Evolutionary conservation across 768 basidiomycete species (phyloP).

Genomic region (Phaffia tasmanica): DNA sequence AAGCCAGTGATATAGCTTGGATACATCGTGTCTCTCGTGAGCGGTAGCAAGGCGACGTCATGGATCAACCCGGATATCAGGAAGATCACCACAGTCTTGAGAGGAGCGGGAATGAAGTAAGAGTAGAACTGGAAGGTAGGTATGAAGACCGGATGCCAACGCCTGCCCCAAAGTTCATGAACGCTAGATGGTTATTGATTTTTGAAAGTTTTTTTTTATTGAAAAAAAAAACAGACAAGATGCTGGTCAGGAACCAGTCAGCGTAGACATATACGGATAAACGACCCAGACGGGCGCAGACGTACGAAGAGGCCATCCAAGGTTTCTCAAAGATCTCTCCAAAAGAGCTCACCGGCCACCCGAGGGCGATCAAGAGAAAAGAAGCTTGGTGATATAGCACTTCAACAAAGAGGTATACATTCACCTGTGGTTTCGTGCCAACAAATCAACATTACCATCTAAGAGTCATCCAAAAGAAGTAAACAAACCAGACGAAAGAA

Average conservation of each 20-base stretch:
- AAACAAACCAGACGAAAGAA: not conserved
- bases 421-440: not conserved
- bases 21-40: not conserved
- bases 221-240: not conserved
- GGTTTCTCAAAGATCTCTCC: conserved; percentile 19
- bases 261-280: not conserved
- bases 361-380: conserved; percentile 7
- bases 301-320: conserved; percentile 6
- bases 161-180: not conserved
- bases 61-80: conserved; percentile 15
- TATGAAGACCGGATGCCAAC: conserved; percentile 21
- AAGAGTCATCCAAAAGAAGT: not conserved
- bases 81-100: conserved; percentile 9
- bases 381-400: conserved; percentile 14
- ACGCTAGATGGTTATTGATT: not conserved
- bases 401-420: conserved; percentile 21
- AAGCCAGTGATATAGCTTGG: conserved; percentile 15
- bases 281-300: not conserved
- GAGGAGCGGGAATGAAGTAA: not conserved
- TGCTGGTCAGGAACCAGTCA: not conserved
- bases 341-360: conserved; percentile 13
- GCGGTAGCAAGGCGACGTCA: conserved; percentile 14
- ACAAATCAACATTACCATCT: not conserved
- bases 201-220: too few species aligned
- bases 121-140: conserved; percentile 25